Evolutionary conservation across 1,284 basidiomycete species (phyloP).

Genomic region (Ceratobasidium sp.): DNA sequence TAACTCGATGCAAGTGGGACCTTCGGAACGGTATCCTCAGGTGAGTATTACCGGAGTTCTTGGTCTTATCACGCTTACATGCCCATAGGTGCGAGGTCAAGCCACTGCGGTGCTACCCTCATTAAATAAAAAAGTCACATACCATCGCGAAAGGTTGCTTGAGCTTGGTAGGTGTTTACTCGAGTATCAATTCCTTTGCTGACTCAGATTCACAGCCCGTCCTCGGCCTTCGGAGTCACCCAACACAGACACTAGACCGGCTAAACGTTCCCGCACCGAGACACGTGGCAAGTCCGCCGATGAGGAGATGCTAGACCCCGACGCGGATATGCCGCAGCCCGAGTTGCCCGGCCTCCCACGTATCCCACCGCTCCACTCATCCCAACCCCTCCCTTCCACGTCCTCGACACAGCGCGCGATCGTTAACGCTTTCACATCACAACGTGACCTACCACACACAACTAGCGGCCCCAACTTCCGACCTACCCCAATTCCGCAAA

Average conservation of each 20-base stretch:
- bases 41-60: neutral
- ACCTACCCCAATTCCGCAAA: neutral
- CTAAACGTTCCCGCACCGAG: too few relatives aligned
- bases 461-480: neutral
- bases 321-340: too few relatives aligned
- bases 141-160: neutral
- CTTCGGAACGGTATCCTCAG: neutral
- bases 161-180: neutral
- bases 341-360: neutral
- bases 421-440: neutral
- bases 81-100: neutral
- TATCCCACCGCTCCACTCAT: neutral
- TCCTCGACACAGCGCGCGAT: neutral
- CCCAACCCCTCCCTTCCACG: neutral
- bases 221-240: too few relatives aligned
- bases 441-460: neutral
- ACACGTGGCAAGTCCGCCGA: too few relatives aligned
- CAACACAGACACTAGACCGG: too few relatives aligned
- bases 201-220: too few relatives aligned
- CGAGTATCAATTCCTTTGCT: too few relatives aligned
- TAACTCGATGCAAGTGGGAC: neutral
- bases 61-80: neutral
- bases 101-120: slow-evolving; percentile 13
- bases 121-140: neutral
- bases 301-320: too few relatives aligned